Percentiles rank a stretch among this genome's conserved stretches.
phyloP scores from a whole-genome alignment of 495 filamentous ascomycete species.

The Aspergillus ostianus region DNA sequence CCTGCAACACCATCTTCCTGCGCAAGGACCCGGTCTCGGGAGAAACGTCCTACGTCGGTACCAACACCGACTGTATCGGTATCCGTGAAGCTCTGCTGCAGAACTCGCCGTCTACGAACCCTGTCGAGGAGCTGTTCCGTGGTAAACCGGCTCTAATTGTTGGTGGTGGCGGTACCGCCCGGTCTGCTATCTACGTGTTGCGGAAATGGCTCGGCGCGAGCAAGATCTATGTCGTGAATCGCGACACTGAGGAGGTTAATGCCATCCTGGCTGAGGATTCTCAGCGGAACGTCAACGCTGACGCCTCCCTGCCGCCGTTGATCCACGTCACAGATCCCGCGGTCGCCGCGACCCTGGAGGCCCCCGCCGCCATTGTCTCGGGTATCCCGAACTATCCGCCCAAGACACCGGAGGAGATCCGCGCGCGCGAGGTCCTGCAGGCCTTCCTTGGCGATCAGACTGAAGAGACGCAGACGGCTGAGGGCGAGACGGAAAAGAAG shows the following conservation, averaged over 20 bases:
- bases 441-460: constrained; percentile 43
- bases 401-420: constrained; percentile 55
- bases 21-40: constrained; percentile 41
- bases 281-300: constrained; percentile 34
- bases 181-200: constrained; percentile 69
- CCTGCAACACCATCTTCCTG: constrained; percentile 72
- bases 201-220: constrained; percentile 62
- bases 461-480: constrained; percentile 27
- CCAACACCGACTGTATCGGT: constrained; percentile 75
- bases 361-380: constrained; percentile 60
- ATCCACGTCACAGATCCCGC: constrained; percentile 54
- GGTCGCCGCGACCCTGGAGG: constrained; percentile 54
- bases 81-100: constrained; percentile 66
- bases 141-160: constrained; percentile 58
- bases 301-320: constrained; percentile 40
- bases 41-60: constrained; percentile 53
- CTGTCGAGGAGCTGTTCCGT: constrained; percentile 42
- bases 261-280: constrained; percentile 55
- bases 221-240: constrained; percentile 69
- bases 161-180: constrained; percentile 68
- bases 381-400: constrained; percentile 71
- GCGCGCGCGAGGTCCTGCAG: constrained; percentile 54
- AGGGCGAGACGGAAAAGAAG: background rate
- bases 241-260: constrained; percentile 60
- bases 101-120: constrained; percentile 36